A percentile compares a stretch with the other conserved stretches of the same genome.
Evolutionary conservation across 2,329 filamentous ascomycete species (phyloP).

Genomic region (Ceratocystis alfenasii): DNA sequence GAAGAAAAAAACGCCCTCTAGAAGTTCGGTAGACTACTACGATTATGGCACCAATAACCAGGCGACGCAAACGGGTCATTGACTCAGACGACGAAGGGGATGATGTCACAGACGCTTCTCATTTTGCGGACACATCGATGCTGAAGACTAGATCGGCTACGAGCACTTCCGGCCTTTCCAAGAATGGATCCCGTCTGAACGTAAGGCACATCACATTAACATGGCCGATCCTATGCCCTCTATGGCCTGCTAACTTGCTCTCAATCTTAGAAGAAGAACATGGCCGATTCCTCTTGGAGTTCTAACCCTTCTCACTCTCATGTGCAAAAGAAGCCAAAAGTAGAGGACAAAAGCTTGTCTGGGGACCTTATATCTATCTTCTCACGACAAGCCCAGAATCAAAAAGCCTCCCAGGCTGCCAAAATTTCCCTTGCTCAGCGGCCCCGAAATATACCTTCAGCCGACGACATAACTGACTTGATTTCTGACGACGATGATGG

Average conservation of each 20-base stretch:
- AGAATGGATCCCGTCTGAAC: conserved; percentile 26
- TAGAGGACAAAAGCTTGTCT: conserved; percentile 41
- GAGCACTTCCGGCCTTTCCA: conserved; percentile 35
- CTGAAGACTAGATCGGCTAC: conserved; percentile 32
- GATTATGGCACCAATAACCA: conserved; percentile 46
- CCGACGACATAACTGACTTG: conserved; percentile 35
- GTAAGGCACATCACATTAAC: conserved; percentile 14
- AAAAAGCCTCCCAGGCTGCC: conserved; percentile 26
- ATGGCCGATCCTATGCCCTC: not conserved
- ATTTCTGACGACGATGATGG: conserved; percentile 35
- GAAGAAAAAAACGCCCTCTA: not conserved
- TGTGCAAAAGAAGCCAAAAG: conserved; percentile 34
- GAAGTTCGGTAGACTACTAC: not conserved
- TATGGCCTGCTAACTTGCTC: conserved; percentile 17
- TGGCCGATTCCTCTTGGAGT: conserved; percentile 35
- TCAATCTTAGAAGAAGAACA: conserved; percentile 21
- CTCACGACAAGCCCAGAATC: conserved; percentile 46
- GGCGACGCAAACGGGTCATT: conserved; percentile 46
- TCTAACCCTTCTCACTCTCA: conserved; percentile 34
- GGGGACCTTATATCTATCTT: conserved; percentile 49
- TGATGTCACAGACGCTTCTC: conserved; percentile 35
- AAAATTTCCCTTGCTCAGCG: conserved; percentile 21
- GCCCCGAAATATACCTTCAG: conserved; percentile 23
- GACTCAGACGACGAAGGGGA: conserved; percentile 41
- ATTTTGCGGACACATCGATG: conserved; percentile 42